Percentiles rank a stretch among this genome's conserved stretches.
These are phyloP conservation scores for Barnettozyma populi DNA, from an alignment of 805 yeast species.

Conservation along the genomic window DNA sequence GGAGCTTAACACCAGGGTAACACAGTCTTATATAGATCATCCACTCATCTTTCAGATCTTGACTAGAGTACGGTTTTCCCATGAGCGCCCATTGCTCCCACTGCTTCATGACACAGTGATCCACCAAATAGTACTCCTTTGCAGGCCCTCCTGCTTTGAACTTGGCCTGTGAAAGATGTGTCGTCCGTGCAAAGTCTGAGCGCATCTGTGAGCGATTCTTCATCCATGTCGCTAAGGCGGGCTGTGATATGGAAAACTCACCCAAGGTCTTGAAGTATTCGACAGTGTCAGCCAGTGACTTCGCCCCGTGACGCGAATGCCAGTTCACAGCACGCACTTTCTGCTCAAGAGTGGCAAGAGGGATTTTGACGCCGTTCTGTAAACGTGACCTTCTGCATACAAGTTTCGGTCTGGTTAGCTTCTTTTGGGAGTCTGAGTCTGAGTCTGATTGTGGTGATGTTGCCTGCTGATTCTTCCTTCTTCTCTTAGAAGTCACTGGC, in stretches of 20 bases:
- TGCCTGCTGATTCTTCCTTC: background rate
- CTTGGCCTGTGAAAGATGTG: conserved; percentile 1
- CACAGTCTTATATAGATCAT: conserved; percentile 16
- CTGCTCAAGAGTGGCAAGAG: conserved; percentile 34
- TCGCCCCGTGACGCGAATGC: conserved; percentile 28
- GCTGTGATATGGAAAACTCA: conserved; percentile 29
- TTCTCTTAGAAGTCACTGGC: background rate
- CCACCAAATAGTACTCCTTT: conserved; percentile 29
- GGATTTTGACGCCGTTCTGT: conserved; percentile 15
- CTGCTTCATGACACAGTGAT: conserved; percentile 31
- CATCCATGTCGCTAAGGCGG: conserved; percentile 36
- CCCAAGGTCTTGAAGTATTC: conserved; percentile 26
- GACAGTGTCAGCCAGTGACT: conserved; percentile 32
- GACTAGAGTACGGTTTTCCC: conserved; percentile 24
- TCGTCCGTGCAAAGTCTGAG: conserved; percentile 1
- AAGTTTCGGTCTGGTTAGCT: background rate
- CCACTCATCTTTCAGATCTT: conserved; percentile 29
- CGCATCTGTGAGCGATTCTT: conserved; percentile 27
- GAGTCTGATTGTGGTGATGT: background rate
- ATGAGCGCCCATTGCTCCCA: conserved; percentile 33
- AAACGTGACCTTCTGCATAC: background rate
- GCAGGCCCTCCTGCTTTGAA: conserved; percentile 23
- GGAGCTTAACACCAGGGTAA: conserved; percentile 6
- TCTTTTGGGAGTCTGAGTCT: background rate
- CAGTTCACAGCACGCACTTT: conserved; percentile 33